Base-by-base conservation (phyloP, 2,329 filamentous ascomycete species). In the Mycocentrospora acerina region DNA sequence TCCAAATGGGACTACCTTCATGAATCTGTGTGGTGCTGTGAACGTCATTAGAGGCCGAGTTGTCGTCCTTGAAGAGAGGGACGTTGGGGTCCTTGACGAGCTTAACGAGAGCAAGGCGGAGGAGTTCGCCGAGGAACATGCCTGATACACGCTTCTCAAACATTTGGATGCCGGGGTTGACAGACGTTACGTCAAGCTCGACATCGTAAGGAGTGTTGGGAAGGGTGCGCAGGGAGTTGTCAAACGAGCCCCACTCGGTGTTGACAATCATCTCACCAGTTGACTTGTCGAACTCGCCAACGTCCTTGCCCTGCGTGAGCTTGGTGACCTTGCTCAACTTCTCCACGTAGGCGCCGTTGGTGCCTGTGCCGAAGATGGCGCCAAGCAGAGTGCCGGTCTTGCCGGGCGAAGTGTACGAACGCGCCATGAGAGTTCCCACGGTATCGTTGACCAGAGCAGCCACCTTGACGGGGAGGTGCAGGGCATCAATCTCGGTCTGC, bases 61-160 rank as follows among this genome's bases (percentile, higher is more conserved):
- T 83, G 40, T 80, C 78, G 56, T 90, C 86, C 55, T 78, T 80
- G 78, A 96, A 94, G 24, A 96, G 77, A 3, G 82, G 76, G 6
- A 85, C 71, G 1, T 76, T 66, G 18, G 82, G 75, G 53, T 88
- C 78, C 55, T 85, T 78, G 59, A 90, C 73, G 64, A 96, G 78
- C 41, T 82, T 76, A 34, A 93, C 67, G 15, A 96, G 72, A 12
- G 84, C 83, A 29, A 88, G 78, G 37, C 93, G 86, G 38, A 96
- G 78, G 48, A 97, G 90, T 68, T 98, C 93, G 37, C 93, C 93
- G 32, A 98, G 71, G 73, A 97, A 98, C 91, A 98, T 97, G 66
- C 93, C 93, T 1, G 90, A 95, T 12, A 98, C 86, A 32, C 91
- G 86, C 78, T 98, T 98, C 74, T 98, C 93, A 62, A 97, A 98